Conservation (phyloP, 2,329 filamentous ascomycete genomes). For the Neobulgaria alba region DNA sequence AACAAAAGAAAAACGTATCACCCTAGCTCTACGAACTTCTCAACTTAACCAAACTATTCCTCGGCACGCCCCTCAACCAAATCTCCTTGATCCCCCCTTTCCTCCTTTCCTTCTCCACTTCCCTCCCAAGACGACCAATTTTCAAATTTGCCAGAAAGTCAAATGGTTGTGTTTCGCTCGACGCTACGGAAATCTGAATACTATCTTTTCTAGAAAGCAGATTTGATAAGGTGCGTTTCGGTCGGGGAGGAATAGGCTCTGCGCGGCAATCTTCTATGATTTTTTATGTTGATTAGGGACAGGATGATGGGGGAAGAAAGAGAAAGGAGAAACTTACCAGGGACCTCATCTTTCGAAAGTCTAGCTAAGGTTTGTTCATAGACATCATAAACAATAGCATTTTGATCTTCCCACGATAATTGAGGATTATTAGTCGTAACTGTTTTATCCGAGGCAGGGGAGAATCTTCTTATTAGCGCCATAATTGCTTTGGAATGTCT, state of each 20-base stretch:
- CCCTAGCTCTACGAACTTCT: background rate
- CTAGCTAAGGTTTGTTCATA: background rate
- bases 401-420: background rate
- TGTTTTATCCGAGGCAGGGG: background rate
- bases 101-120: background rate
- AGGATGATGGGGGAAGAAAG: too few relatives aligned
- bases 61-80: background rate
- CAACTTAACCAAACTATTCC: background rate
- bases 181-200: background rate
- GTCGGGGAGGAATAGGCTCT: background rate
- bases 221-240: background rate
- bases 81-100: background rate
- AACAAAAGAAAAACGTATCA: background rate
- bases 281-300: background rate
- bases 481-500: too few relatives aligned
- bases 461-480: background rate
- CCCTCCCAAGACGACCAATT: background rate
- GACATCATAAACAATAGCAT: background rate
- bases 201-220: background rate
- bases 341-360: background rate
- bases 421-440: background rate
- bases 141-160: constrained; percentile 1
- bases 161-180: background rate
- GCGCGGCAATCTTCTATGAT: background rate
- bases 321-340: background rate